Base-by-base conservation (phyloP, 108 stramenopile species). In the Skeletonema grethae region DNA sequence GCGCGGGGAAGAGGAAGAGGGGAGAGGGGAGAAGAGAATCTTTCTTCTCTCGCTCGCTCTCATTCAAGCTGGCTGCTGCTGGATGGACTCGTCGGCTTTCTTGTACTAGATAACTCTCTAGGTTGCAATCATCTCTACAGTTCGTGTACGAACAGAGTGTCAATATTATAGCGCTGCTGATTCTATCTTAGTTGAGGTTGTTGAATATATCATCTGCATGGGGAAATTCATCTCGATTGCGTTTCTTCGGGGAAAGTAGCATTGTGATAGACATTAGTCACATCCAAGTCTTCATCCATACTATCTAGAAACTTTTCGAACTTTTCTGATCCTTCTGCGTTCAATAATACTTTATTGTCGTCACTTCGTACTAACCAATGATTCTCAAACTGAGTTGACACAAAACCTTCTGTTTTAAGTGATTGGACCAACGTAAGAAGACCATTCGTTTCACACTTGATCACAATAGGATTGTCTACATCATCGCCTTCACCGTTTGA, bases 211-310 rank as follows among this genome's bases (percentile, higher is more conserved):
- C 36, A 10, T 38, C 36, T 28, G 25, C 25, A 28, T 28, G 0
- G 25, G 25, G 25, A 28, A 28, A 28, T 28, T 28, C 25, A 28
- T 28, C 25, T 28, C 25, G 25, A 28, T 28, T 28, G 25, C 25
- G 25, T 28, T 28, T 28, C 25, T 28, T 28, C 45, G 9, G 35
- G 30, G 63, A 63, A 63, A 9, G 48, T 48, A 12, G 85, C 87
- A 64, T 88, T 90, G 63, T 90, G 87, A 65, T 77, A 88, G 8
- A 90, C 84, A 56, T 88, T 70, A 18, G 80, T 81, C 16, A 90
- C 87, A 86, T 90, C 89, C 63, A 85, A 76, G 76, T 87, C 82
- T 10, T 88, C 86, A 31, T 88, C 86, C 72, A 82, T 56, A 20
- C 83, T 75, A 58, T 85, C 84, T 20, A 90, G 59, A 61, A 90